Conservation (phyloP, 352 stramenopile genomes). For the Plasmopara halstedii region DNA sequence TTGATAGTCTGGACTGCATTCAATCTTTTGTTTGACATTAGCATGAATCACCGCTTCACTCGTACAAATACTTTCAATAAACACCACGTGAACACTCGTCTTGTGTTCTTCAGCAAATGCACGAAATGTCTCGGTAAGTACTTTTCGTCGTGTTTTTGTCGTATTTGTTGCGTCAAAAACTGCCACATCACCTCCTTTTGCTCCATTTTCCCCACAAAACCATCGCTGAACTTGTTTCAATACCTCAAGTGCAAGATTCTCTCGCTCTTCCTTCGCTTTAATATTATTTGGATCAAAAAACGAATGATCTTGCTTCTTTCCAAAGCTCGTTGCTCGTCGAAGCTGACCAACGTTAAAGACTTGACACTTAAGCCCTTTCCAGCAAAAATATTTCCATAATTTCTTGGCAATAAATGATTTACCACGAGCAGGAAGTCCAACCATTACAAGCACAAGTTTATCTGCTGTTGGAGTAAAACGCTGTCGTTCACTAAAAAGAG, state of each 20-base stretch:
- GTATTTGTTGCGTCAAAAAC: conserved; percentile 90
- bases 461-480: conserved; percentile 80
- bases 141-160: conserved; percentile 47
- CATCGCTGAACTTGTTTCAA: conserved; percentile 60
- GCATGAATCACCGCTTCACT: conserved; percentile 85
- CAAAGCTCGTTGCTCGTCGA: conserved; percentile 68
- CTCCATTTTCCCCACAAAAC: conserved; percentile 28
- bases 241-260: conserved; percentile 73
- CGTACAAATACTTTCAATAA: conserved; percentile 92
- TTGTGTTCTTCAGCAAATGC: conserved; percentile 50
- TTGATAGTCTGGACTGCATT: conserved; percentile 75
- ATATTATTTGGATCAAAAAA: conserved; percentile 92
- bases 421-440: conserved; percentile 89
- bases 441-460: conserved; percentile 95
- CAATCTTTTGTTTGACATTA: conserved; percentile 76
- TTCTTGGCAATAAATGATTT: conserved; percentile 96
- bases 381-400: conserved; percentile 70
- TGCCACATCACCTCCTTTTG: conserved; percentile 69
- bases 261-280: conserved; percentile 59
- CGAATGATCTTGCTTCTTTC: conserved; percentile 64
- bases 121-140: conserved; percentile 54
- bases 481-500: conserved; percentile 64
- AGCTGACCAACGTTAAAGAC: conserved; percentile 96
- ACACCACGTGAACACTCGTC: conserved; percentile 84
- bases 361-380: conserved; percentile 68